Conservation (phyloP, 371 early-diverging fungal genomes). For the Mortierella sp. region DNA sequence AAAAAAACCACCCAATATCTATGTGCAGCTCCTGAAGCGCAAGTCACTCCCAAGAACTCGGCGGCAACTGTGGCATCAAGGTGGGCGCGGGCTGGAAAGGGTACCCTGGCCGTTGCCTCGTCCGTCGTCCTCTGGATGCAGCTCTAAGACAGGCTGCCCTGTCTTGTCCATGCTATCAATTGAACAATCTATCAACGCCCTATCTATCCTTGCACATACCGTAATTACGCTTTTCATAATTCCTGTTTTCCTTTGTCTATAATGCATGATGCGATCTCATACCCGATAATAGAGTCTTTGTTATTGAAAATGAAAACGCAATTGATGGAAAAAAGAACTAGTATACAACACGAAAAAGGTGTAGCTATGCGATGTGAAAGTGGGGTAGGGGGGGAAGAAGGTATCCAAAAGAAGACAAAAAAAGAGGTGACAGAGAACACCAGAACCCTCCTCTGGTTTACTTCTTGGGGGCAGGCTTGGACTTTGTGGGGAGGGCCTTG, state of each 20-base stretch:
- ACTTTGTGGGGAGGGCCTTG: constrained; percentile 48
- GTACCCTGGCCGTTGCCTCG: background rate
- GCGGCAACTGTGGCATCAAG: background rate
- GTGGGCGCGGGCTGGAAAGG: constrained; percentile 9
- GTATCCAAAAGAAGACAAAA: background rate
- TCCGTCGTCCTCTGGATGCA: constrained; percentile 4
- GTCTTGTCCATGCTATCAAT: background rate
- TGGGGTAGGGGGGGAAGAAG: background rate
- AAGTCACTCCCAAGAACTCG: background rate
- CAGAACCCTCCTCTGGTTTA: constrained; percentile 5
- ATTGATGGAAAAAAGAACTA: constrained; percentile 6
- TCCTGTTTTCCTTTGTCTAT: background rate
- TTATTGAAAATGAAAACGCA: background rate
- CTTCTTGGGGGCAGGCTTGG: constrained; percentile 49
- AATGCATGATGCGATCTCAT: background rate
- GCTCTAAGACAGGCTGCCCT: background rate
- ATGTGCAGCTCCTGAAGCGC: constrained; percentile 11
- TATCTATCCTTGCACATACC: background rate
- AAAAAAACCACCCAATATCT: no score
- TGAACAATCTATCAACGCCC: background rate
- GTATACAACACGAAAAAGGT: constrained; percentile 8
- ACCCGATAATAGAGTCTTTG: background rate
- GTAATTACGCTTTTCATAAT: background rate
- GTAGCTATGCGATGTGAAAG: background rate
- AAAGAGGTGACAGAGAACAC: background rate